Percentiles rank a stretch among this genome's conserved stretches.
Conservation (phyloP, 2,329 filamentous ascomycete genomes). For the Mollisia scopiformis region DNA sequence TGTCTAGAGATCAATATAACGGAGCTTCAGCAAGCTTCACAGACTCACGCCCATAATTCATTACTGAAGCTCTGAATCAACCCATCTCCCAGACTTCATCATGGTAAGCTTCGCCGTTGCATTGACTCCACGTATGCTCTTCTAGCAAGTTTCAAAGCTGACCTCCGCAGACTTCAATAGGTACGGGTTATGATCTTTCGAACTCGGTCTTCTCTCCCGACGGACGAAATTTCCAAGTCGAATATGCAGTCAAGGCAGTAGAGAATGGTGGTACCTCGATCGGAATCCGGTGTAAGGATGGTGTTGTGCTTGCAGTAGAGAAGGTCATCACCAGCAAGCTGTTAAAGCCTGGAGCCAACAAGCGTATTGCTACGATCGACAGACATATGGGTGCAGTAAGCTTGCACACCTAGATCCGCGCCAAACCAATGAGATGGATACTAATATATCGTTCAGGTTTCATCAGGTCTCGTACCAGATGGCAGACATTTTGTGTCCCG, state of each 20-base stretch:
- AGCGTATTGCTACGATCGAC: conserved; percentile 94
- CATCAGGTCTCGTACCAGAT: conserved; percentile 91
- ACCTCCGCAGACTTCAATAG: conserved; percentile 86
- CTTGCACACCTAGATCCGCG: conserved; percentile 19
- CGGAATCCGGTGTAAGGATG: conserved; percentile 96
- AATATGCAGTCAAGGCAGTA: conserved; percentile 98
- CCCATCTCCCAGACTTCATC: conserved; percentile 22
- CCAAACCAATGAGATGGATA: neutral
- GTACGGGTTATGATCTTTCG: conserved; percentile 97
- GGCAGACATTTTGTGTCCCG: conserved; percentile 93
- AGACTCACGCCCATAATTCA: conserved; percentile 15
- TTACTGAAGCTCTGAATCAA: conserved; percentile 10
- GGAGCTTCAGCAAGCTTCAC: conserved; percentile 27
- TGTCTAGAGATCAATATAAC: conserved; percentile 18
- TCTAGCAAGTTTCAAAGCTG: conserved; percentile 17
- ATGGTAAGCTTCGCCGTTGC: conserved; percentile 35
- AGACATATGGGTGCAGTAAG: conserved; percentile 90
- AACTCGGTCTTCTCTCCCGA: conserved; percentile 99
- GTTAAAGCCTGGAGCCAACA: conserved; percentile 92
- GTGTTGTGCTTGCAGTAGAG: conserved; percentile 93
- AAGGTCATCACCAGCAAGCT: conserved; percentile 97
- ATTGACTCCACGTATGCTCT: neutral
- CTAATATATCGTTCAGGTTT: conserved; percentile 64
- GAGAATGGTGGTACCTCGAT: conserved; percentile 97
- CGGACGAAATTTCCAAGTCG: conserved; percentile 98